Percentiles rank a stretch among this genome's conserved stretches.
These are phyloP conservation scores for Citrullus mucosospermus DNA, from an alignment of 306 rosid genomes.

Conservation along the genomic window DNA sequence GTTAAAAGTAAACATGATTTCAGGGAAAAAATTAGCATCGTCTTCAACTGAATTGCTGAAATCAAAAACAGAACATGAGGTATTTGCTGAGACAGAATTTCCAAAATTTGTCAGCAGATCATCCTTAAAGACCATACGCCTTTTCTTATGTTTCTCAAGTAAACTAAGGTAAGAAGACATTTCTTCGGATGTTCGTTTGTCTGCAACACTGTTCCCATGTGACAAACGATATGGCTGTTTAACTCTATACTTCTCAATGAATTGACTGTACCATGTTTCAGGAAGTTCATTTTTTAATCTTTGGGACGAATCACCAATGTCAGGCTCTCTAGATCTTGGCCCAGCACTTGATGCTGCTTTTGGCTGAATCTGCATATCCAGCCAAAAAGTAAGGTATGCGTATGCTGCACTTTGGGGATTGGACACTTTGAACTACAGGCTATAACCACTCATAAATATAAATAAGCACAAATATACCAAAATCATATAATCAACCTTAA, in stretches of 20 bases:
- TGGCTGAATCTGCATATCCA: constrained; percentile 46
- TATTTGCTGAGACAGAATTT: constrained; percentile 22
- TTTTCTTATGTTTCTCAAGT: constrained; percentile 44
- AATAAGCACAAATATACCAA: background rate
- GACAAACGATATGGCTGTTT: constrained; percentile 38
- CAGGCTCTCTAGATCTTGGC: constrained; percentile 55
- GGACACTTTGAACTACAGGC: background rate
- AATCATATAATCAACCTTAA: background rate
- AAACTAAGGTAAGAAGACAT: constrained; percentile 50
- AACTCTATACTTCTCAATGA: constrained; percentile 42
- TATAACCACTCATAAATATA: background rate
- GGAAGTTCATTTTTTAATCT: constrained; percentile 54
- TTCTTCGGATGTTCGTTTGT: constrained; percentile 56
- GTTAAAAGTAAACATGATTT: constrained; percentile 47
- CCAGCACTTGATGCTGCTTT: constrained; percentile 35
- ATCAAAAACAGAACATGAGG: constrained; percentile 30
- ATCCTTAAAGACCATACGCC: constrained; percentile 49
- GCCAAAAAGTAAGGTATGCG: background rate
- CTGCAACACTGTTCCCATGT: constrained; percentile 38
- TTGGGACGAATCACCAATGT: constrained; percentile 28
- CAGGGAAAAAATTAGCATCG: constrained; percentile 49
- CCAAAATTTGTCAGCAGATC: constrained; percentile 36
- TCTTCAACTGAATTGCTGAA: constrained; percentile 32
- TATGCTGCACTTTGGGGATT: background rate
- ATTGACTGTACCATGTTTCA: constrained; percentile 79